Evolutionary conservation across 805 yeast genomes (phyloP).

Genomic region (Limtongia smithiae): DNA sequence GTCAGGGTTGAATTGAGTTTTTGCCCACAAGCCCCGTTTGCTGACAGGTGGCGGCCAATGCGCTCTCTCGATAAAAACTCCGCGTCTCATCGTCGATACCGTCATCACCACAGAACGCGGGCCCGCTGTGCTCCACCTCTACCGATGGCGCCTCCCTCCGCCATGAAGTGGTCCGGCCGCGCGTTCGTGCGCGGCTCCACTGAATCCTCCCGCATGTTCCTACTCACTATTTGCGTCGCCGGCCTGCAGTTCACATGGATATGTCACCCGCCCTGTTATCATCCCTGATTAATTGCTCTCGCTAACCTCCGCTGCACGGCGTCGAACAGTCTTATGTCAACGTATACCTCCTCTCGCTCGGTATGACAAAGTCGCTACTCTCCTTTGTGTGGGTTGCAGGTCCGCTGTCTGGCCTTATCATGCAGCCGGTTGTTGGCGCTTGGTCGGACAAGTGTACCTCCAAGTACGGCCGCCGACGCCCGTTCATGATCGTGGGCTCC

Average conservation of each 20-base stretch:
- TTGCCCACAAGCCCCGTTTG: too few relatives aligned
- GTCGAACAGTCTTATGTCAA: constrained; percentile 28
- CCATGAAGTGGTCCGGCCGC: constrained; percentile 25
- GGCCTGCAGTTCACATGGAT: constrained; percentile 67
- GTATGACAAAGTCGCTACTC: constrained; percentile 52
- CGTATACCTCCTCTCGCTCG: constrained; percentile 53
- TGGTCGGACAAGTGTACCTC: constrained; percentile 51
- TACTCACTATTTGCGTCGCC: constrained; percentile 50
- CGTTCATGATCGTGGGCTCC: constrained; percentile 55
- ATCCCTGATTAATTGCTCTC: background rate
- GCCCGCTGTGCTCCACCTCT: background rate
- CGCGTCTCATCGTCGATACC: too few relatives aligned
- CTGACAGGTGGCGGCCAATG: too few relatives aligned
- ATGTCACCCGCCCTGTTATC: constrained; percentile 28
- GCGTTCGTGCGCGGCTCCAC: constrained; percentile 27
- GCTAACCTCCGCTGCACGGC: constrained; percentile 18
- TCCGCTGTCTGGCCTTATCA: constrained; percentile 60
- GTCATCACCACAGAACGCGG: too few relatives aligned
- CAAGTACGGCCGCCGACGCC: constrained; percentile 52
- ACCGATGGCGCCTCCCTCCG: background rate
- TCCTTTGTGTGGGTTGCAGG: constrained; percentile 68
- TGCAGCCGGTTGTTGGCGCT: constrained; percentile 63
- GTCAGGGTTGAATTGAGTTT: too few relatives aligned
- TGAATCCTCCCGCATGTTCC: constrained; percentile 40
- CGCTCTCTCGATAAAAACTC: too few relatives aligned